These are phyloP conservation scores for Candida maris DNA, from an alignment of 805 yeast species.

Conservation along the genomic window DNA sequence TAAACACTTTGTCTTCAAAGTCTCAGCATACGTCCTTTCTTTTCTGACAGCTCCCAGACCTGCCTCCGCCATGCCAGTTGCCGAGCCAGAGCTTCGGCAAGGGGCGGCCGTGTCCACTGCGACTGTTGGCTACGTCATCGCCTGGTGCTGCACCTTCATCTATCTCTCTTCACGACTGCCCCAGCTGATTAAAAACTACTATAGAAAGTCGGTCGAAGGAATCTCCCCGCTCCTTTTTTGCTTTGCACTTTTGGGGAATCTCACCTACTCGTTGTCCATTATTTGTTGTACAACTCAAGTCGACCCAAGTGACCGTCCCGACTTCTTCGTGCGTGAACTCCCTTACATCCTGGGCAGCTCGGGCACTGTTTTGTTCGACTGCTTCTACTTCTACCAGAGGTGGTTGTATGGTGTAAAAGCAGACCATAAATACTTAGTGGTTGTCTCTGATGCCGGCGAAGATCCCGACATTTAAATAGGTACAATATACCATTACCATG, in stretches of 20 bases:
- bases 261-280: conserved; percentile 73
- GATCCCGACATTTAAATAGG: not conserved
- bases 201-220: conserved; percentile 81
- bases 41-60: conserved; percentile 18
- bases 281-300: conserved; percentile 56
- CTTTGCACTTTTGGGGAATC: conserved; percentile 75
- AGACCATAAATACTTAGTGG: conserved; percentile 13
- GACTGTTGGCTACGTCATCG: conserved; percentile 40
- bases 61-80: not conserved
- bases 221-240: conserved; percentile 75
- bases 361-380: conserved; percentile 80
- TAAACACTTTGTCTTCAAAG: conserved; percentile 3
- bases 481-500: not conserved
- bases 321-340: conserved; percentile 62
- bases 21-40: conserved; percentile 27
- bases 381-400: conserved; percentile 63
- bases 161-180: conserved; percentile 82
- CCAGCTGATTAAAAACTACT: conserved; percentile 72
- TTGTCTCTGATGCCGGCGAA: conserved; percentile 6
- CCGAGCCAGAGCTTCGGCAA: not conserved
- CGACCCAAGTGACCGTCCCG: conserved; percentile 34
- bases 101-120: not conserved
- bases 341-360: conserved; percentile 84
- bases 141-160: conserved; percentile 77
- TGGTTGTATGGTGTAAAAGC: conserved; percentile 28